Conservation (phyloP, 177 flowering plant genomes). For the Vitis hybrid region DNA sequence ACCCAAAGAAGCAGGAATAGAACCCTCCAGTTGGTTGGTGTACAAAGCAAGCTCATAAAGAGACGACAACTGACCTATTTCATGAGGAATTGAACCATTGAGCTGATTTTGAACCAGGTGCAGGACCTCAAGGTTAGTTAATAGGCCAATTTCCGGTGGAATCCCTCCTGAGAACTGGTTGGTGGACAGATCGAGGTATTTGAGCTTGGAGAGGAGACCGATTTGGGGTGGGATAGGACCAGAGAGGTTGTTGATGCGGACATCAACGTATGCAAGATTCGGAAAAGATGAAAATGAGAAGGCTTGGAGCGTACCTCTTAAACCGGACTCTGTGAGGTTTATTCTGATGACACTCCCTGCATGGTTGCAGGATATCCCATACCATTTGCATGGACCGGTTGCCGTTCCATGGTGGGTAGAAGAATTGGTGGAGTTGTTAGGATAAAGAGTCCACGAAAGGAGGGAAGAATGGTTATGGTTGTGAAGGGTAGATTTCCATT, state of each 20-base stretch:
- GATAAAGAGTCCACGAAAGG: too few relatives aligned
- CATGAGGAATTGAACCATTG: neutral
- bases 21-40: neutral
- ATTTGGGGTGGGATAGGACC: constrained; percentile 30
- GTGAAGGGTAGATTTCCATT: constrained; percentile 5
- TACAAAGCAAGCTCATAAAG: neutral
- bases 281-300: constrained; percentile 21
- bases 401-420: neutral
- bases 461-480: neutral
- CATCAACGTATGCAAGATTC: constrained; percentile 2
- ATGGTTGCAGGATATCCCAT: constrained; percentile 27
- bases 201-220: constrained; percentile 10
- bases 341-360: constrained; percentile 16
- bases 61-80: neutral
- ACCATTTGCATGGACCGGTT: constrained; percentile 27
- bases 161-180: neutral
- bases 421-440: neutral
- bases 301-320: constrained; percentile 30
- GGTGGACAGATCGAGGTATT: neutral
- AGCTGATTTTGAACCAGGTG: neutral
- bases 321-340: constrained; percentile 16
- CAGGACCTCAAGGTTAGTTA: neutral
- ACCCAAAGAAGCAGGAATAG: neutral
- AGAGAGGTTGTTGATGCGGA: constrained; percentile 21
- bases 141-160: neutral